A percentile compares a stretch with the other conserved stretches of the same genome.
Evolutionary conservation across 768 basidiomycete genomes (phyloP).

Genomic region (Pleurotus platypus): DNA sequence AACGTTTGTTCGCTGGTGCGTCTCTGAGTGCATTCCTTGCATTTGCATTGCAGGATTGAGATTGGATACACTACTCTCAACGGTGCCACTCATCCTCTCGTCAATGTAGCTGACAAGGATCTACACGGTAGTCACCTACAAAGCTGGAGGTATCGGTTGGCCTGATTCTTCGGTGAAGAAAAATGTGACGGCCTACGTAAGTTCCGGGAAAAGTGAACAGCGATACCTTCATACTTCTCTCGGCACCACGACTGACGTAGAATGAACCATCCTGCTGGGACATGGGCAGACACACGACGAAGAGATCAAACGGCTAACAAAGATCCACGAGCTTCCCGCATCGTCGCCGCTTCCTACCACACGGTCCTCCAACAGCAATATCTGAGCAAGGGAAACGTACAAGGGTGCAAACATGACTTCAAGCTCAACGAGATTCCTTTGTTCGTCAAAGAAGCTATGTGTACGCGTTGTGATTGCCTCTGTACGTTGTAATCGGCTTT

Average conservation of each 20-base stretch:
- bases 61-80: background rate
- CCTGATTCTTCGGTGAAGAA: background rate
- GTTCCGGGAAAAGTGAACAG: background rate
- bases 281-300: background rate
- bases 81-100: background rate
- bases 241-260: no score
- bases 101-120: background rate
- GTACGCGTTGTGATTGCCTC: background rate
- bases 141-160: background rate
- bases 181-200: background rate
- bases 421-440: background rate
- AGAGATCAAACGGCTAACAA: background rate
- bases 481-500: background rate
- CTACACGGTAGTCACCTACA: background rate
- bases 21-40: no score
- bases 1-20: no score
- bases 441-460: background rate
- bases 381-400: background rate
- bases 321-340: background rate
- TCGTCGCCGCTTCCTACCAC: background rate
- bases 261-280: no score
- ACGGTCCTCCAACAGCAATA: background rate
- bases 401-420: background rate
- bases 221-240: no score
- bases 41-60: no score